Base-by-base conservation (phyloP, 106 monocot species). In the Dactylorhiza incarnata region DNA sequence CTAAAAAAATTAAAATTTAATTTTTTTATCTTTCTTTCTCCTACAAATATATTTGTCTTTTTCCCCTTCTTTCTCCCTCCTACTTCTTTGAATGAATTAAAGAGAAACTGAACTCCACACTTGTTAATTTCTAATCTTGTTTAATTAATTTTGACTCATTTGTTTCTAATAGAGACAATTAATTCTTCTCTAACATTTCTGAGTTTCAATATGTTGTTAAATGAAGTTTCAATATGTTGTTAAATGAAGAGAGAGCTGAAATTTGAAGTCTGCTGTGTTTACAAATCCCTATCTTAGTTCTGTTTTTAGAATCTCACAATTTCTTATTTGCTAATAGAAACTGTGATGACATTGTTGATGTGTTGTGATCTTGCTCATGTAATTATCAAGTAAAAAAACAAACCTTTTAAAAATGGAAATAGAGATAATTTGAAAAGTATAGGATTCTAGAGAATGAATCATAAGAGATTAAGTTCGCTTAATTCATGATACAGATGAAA, bases 401-500 rank as follows among this genome's bases (percentile, higher is more conserved):
- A n/a, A n/a, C n/a, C n/a, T n/a, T n/a, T n/a, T n/a, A n/a, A n/a
- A n/a, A n/a, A n/a, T n/a, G n/a, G n/a, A n/a, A n/a, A n/a, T 8
- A 0, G 3, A 25, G 10, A 63, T 25, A 26, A 25, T 25, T 63
- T 7, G 25, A 25, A 15, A 22, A 9, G 25, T 68, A 17, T 44
- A 45, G 5, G 6, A 68, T 44, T 76, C 0, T 69, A 71, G 46
- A 47, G 9, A 24, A 26, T 75, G 2, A 61, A 46, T 22, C 46
- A 3, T 45, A 6, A 23, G 8, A 48, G 6, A 6, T 65, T 7
- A 44, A 26, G 14, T 59, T 25, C 13, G 24, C 43, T 11, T 74
- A 23, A 59, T 45, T 66, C 22, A 73, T 81, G 46, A 48, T 71
- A 3, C 73, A 86, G 90, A 82, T 72, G 87, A 91, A 24, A 96